Conservation (phyloP, 1,284 basidiomycete genomes). For the Lentinula novae-zelandiae region DNA sequence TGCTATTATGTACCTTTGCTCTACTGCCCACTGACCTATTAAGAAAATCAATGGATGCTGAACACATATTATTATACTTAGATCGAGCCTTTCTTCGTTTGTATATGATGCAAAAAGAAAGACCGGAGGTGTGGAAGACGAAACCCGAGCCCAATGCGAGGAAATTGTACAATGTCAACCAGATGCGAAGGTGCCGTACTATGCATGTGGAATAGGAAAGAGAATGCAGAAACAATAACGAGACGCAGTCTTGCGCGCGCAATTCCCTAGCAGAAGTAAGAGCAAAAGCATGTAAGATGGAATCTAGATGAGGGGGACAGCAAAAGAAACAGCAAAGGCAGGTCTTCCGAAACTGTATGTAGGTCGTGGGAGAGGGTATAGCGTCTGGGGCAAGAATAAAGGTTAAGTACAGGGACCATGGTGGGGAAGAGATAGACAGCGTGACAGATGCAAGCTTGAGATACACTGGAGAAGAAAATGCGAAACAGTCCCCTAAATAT, state of each 20-base stretch:
- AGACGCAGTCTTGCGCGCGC: not conserved
- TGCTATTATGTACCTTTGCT: not conserved
- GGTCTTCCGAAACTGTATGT: not conserved
- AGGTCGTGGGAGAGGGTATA: not conserved
- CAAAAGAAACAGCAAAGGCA: not conserved
- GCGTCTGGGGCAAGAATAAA: not conserved
- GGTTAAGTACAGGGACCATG: not conserved
- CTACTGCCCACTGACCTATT: not conserved
- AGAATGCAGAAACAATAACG: not conserved
- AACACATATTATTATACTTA: not conserved
- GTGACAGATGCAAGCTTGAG: slow-evolving; percentile 5
- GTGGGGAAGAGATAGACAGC: not conserved
- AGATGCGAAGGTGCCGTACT: not conserved
- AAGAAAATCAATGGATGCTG: not conserved
- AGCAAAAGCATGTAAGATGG: not conserved
- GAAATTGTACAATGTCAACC: slow-evolving; percentile 3
- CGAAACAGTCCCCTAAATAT: slow-evolving; percentile 1
- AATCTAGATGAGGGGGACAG: not conserved
- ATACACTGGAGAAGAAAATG: slow-evolving; percentile 1
- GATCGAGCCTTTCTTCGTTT: not conserved
- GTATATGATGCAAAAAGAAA: not conserved
- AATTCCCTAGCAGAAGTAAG: not conserved
- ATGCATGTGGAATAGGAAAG: not conserved
- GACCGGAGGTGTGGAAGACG: not conserved
- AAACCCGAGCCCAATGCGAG: slow-evolving; percentile 6